Evolutionary conservation across 371 early-diverging fungal species (phyloP).

Genomic region (Syncephalastrum sp.): DNA sequence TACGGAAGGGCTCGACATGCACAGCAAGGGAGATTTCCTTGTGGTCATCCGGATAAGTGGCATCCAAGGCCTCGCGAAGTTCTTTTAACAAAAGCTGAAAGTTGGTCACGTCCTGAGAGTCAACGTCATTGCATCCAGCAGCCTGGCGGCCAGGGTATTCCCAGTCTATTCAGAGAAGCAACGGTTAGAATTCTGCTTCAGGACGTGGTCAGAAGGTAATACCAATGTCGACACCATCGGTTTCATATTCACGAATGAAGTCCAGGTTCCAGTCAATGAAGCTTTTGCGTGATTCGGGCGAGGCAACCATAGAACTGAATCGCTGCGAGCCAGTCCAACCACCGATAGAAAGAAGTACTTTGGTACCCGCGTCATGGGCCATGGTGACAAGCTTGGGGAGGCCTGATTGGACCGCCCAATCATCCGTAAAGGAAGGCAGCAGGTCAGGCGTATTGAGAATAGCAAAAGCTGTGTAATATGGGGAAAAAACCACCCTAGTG

Average conservation of each 20-base stretch:
- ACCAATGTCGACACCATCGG: slow-evolving; percentile 62
- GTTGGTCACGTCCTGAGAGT: slow-evolving; percentile 51
- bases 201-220: not conserved
- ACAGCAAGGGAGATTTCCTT: slow-evolving; percentile 76
- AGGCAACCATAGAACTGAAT: slow-evolving; percentile 61
- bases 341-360: slow-evolving; percentile 70
- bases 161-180: slow-evolving; percentile 52
- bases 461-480: slow-evolving; percentile 35
- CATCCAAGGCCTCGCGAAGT: slow-evolving; percentile 60
- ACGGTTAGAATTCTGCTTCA: not conserved
- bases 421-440: slow-evolving; percentile 50
- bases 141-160: slow-evolving; percentile 80
- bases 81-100: slow-evolving; percentile 56
- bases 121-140: slow-evolving; percentile 63
- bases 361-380: slow-evolving; percentile 59
- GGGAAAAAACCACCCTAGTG: not conserved
- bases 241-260: slow-evolving; percentile 41
- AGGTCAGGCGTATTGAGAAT: slow-evolving; percentile 28
- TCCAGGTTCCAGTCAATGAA: slow-evolving; percentile 61
- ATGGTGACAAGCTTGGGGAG: slow-evolving; percentile 45
- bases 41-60: slow-evolving; percentile 48
- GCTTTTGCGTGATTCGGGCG: slow-evolving; percentile 31
- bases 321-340: slow-evolving; percentile 77
- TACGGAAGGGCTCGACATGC: slow-evolving; percentile 62
- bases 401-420: slow-evolving; percentile 36